Conservation (phyloP, 805 yeast species). For the Metschnikowia arizonensis region DNA sequence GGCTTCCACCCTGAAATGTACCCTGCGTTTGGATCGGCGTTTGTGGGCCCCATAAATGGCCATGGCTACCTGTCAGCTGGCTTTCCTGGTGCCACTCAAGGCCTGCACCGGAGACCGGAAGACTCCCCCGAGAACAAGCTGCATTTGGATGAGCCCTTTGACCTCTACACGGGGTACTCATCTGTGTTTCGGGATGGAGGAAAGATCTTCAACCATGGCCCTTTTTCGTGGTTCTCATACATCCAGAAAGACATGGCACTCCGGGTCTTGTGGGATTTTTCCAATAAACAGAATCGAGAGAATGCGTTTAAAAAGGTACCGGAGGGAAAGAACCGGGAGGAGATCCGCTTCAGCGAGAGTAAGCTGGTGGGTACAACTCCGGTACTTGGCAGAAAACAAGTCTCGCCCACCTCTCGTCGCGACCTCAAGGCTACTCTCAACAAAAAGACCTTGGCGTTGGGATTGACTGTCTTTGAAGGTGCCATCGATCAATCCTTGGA, state of each 20-base stretch:
- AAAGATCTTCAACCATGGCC: slow-evolving; percentile 47
- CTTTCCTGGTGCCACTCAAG: background rate
- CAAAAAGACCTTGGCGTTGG: slow-evolving; percentile 30
- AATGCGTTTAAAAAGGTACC: background rate
- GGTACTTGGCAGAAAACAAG: background rate
- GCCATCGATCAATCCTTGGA: slow-evolving; percentile 25
- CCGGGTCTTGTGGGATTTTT: slow-evolving; percentile 8
- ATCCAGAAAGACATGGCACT: slow-evolving; percentile 43
- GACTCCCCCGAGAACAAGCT: background rate
- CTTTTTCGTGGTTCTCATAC: slow-evolving; percentile 47
- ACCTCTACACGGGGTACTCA: slow-evolving; percentile 40
- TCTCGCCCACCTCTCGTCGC: background rate
- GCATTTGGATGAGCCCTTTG: slow-evolving; percentile 31
- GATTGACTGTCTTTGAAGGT: slow-evolving; percentile 33
- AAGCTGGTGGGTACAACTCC: background rate
- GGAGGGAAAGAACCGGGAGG: background rate
- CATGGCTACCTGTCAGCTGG: background rate
- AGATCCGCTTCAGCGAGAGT: background rate
- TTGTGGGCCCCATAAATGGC: background rate
- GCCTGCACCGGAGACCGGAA: background rate
- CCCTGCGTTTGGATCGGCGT: background rate
- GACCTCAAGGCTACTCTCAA: slow-evolving; percentile 20
- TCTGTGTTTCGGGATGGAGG: slow-evolving; percentile 36
- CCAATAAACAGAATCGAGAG: background rate
- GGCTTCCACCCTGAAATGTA: background rate